phyloP scores from a whole-genome alignment of 1,284 basidiomycete species.

The Pseudozyma thailandica region DNA sequence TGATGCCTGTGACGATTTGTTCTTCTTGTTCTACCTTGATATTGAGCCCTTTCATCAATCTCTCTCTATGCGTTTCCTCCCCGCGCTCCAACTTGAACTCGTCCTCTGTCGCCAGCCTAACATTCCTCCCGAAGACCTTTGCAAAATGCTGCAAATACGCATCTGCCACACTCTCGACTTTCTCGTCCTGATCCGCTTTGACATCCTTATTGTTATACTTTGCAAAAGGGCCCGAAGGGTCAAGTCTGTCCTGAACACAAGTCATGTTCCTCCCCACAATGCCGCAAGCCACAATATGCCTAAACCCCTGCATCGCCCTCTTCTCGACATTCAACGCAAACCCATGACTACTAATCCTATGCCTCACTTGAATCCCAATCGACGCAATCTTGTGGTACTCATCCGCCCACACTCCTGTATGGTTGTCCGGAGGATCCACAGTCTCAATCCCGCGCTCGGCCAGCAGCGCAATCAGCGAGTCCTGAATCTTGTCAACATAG shows the following conservation, averaged over 20 bases:
- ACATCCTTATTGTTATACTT: conserved; percentile 3
- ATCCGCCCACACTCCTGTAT: conserved; percentile 66
- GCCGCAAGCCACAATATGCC: conserved; percentile 89
- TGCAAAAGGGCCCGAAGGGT: conserved; percentile 12
- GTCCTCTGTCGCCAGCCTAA: neutral
- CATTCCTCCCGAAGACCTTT: conserved; percentile 20
- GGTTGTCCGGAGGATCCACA: conserved; percentile 69
- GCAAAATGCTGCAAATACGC: conserved; percentile 23
- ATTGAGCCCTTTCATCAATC: neutral
- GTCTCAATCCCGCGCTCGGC: conserved; percentile 54
- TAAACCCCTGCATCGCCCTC: conserved; percentile 82
- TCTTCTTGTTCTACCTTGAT: conserved; percentile 8
- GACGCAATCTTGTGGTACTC: conserved; percentile 81
- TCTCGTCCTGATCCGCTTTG: conserved; percentile 1
- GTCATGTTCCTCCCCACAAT: conserved; percentile 83
- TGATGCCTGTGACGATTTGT: conserved; percentile 1
- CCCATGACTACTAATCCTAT: conserved; percentile 92
- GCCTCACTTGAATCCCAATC: conserved; percentile 95
- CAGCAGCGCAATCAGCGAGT: conserved; percentile 75
- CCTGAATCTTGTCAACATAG: conserved; percentile 79
- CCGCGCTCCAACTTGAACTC: conserved; percentile 21
- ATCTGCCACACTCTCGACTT: conserved; percentile 12
- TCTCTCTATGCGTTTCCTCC: neutral
- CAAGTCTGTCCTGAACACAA: conserved; percentile 57
- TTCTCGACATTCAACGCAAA: conserved; percentile 90